Percentiles rank a stretch among this genome's conserved stretches.
Conservation (phyloP, 2,329 filamentous ascomycete genomes). For the Capronia americana region DNA sequence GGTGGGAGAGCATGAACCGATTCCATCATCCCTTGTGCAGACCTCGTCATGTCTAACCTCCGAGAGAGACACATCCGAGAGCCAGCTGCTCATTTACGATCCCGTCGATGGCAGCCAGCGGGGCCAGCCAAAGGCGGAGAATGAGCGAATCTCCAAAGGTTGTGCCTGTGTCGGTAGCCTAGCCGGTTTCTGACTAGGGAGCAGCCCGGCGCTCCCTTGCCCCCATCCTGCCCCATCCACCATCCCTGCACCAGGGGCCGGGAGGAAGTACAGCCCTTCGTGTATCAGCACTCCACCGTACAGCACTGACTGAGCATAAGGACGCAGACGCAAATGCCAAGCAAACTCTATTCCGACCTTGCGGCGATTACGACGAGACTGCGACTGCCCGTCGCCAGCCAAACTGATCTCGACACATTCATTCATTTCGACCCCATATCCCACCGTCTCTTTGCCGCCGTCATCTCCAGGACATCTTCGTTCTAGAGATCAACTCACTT, state of each 20-base stretch:
- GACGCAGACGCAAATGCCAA: background rate
- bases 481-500: slow-evolving; percentile 11
- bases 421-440: slow-evolving; percentile 2
- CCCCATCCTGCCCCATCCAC: too few species aligned
- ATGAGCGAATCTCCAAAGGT: background rate
- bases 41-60: background rate
- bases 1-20: background rate
- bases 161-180: background rate
- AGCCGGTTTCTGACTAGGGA: background rate
- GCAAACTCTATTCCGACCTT: slow-evolving; percentile 3
- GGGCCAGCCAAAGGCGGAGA: background rate
- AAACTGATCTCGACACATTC: slow-evolving; percentile 8
- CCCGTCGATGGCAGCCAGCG: background rate
- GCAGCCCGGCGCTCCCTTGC: background rate
- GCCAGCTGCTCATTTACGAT: background rate
- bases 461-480: background rate
- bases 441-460: slow-evolving; percentile 8
- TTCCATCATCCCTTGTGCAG: background rate
- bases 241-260: too few species aligned
- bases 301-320: background rate
- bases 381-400: slow-evolving; percentile 6
- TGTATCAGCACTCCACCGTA: background rate
- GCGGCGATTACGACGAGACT: background rate
- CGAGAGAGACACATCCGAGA: background rate
- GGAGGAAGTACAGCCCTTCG: too few species aligned